phyloP scores from a whole-genome alignment of 352 stramenopile species.

The Globisporangium solare region DNA sequence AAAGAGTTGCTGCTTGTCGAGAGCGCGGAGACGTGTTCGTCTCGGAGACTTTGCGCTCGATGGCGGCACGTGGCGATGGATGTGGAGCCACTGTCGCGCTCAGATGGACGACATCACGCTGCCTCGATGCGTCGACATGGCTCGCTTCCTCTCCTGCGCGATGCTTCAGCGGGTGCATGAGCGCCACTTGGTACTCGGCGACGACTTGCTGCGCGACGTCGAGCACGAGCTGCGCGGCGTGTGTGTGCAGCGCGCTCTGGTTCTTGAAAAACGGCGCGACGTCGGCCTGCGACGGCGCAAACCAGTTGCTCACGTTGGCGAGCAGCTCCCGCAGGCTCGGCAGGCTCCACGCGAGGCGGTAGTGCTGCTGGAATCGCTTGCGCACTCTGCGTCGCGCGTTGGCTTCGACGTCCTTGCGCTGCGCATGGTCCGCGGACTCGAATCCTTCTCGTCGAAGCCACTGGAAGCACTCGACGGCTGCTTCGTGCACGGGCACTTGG shows the following conservation, averaged over 20 bases:
- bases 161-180: constrained; percentile 23
- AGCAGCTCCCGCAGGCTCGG: constrained; percentile 59
- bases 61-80: too few relatives aligned
- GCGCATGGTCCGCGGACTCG: constrained; percentile 1
- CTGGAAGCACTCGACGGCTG: constrained; percentile 51
- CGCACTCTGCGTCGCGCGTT: constrained; percentile 32
- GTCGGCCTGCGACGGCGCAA: constrained; percentile 49
- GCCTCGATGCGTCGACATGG: too few relatives aligned
- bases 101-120: too few relatives aligned
- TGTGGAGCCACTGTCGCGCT: too few relatives aligned
- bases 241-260: constrained; percentile 21
- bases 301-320: constrained; percentile 61
- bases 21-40: too few relatives aligned
- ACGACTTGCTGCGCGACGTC: constrained; percentile 47
- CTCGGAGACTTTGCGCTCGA: neutral
- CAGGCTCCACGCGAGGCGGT: constrained; percentile 58
- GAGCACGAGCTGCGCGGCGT: constrained; percentile 33
- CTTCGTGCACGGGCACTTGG: constrained; percentile 72
- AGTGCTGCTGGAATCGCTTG: constrained; percentile 70
- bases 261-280: constrained; percentile 56
- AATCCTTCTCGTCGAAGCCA: constrained; percentile 43
- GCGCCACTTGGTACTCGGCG: constrained; percentile 45
- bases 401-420: neutral
- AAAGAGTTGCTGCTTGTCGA: too few relatives aligned
- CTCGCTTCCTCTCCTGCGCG: neutral